Evolutionary conservation across 2,329 filamentous ascomycete species (phyloP).

Genomic region (Alternaria metachromatica): DNA sequence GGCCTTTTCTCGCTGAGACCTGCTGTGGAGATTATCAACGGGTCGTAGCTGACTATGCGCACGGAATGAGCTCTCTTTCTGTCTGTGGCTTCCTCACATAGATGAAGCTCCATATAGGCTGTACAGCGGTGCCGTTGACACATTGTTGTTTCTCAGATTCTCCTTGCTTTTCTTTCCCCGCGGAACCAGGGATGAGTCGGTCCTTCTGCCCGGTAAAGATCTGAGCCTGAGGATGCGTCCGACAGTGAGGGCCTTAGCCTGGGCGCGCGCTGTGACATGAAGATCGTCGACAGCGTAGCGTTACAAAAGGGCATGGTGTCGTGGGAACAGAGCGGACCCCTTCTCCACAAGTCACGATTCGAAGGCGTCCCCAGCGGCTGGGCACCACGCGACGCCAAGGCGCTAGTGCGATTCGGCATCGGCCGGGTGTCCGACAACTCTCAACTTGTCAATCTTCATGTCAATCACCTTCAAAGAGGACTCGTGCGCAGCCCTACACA

Average conservation of each 20-base stretch:
- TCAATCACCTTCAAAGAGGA: neutral
- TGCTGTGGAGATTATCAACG: neutral
- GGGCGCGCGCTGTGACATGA: neutral
- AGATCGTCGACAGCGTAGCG: neutral
- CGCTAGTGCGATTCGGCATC: neutral
- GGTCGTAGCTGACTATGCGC: neutral
- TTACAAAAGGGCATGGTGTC: neutral
- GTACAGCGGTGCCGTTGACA: neutral
- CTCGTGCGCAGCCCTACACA: neutral
- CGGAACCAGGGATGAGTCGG: neutral
- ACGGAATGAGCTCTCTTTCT: neutral
- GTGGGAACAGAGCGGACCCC: neutral
- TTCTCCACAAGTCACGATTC: neutral
- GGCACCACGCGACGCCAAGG: neutral
- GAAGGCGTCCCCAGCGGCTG: neutral
- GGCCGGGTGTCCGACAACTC: neutral
- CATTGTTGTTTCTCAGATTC: neutral
- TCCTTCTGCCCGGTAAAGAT: neutral
- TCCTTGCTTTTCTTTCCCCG: neutral
- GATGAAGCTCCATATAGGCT: neutral
- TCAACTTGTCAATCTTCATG: neutral
- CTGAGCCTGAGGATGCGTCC: neutral
- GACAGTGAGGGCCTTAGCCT: neutral
- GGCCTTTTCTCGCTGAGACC: neutral
- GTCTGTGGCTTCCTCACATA: neutral